A percentile compares a stretch with the other conserved stretches of the same genome.
Conservation (phyloP, 2,329 filamentous ascomycete genomes). For the Beauveria sp. region DNA sequence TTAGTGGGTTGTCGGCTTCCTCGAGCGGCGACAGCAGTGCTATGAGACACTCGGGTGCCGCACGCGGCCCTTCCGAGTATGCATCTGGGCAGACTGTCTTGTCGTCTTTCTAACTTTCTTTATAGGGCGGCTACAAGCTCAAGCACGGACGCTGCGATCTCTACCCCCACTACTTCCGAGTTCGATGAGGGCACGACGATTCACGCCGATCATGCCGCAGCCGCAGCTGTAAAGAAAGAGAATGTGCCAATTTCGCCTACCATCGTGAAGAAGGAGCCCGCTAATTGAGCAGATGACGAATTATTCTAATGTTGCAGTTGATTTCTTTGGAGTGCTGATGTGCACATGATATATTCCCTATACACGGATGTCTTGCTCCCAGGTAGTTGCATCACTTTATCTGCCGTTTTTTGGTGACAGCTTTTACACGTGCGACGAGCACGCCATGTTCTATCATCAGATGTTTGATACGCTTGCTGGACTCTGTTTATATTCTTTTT, state of each 20-base stretch:
- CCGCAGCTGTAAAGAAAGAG: conserved; percentile 24
- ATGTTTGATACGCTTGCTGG: conserved; percentile 26
- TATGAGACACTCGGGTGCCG: conserved; percentile 24
- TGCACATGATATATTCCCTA: conserved; percentile 12
- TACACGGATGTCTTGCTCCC: conserved; percentile 12
- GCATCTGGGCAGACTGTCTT: conserved; percentile 19
- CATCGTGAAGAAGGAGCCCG: conserved; percentile 30
- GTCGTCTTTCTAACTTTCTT: conserved; percentile 25
- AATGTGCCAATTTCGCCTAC: conserved; percentile 43
- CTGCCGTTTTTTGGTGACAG: conserved; percentile 15
- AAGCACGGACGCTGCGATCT: conserved; percentile 31
- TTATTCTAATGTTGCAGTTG: conserved; percentile 11
- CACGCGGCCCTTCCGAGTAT: conserved; percentile 30
- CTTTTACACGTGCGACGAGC: conserved; percentile 24
- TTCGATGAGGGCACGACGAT: conserved; percentile 49
- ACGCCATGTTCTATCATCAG: conserved; percentile 27
- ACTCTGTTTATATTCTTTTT: conserved; percentile 21
- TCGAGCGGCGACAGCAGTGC: conserved; percentile 22
- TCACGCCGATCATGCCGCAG: conserved; percentile 40
- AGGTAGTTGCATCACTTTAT: conserved; percentile 11
- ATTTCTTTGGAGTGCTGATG: conserved; percentile 11
- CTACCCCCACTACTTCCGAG: conserved; percentile 37
- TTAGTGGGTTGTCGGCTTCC: conserved; percentile 21
- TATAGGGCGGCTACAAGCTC: conserved; percentile 31
- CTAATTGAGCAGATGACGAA: conserved; percentile 22